Percentiles rank a stretch among this genome's conserved stretches.
These are phyloP conservation scores for Epichloe coenophiala DNA, from an alignment of 2,329 filamentous ascomycete genomes.

Conservation along the genomic window DNA sequence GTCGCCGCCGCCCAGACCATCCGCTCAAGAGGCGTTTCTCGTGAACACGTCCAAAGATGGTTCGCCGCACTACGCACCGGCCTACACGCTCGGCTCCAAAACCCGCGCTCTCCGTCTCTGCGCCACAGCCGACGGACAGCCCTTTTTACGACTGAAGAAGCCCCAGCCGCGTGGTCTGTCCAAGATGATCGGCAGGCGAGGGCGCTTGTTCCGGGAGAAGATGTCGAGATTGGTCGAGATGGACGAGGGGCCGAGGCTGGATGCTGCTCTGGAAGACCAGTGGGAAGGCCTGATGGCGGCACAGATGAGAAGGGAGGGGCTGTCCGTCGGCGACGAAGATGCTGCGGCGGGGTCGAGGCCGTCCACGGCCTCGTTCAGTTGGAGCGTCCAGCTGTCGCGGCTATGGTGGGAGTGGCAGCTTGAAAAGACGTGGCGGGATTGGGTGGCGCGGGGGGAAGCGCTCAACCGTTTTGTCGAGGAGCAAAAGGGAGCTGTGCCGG, in stretches of 20 bases:
- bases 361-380: constrained; percentile 14
- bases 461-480: constrained; percentile 25
- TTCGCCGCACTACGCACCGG: constrained; percentile 33
- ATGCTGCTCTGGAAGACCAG: constrained; percentile 28
- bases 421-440: constrained; percentile 21
- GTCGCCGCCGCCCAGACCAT: constrained; percentile 6
- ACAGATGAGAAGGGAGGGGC: constrained; percentile 9
- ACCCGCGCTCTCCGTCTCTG: constrained; percentile 40
- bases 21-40: constrained; percentile 16
- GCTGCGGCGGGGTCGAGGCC: neutral
- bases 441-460: constrained; percentile 26
- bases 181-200: constrained; percentile 41
- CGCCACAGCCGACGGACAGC: constrained; percentile 38
- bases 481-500: constrained; percentile 19
- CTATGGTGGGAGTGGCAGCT: constrained; percentile 20
- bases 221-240: constrained; percentile 25
- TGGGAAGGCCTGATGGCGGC: constrained; percentile 31
- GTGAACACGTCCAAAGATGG: constrained; percentile 20
- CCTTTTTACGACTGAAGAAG: constrained; percentile 58
- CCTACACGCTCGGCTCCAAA: constrained; percentile 24
- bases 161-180: constrained; percentile 48
- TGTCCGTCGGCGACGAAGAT: neutral
- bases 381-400: constrained; percentile 16
- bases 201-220: constrained; percentile 27
- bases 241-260: constrained; percentile 20